Conservation (phyloP, 352 stramenopile genomes). For the Globisporangium radiosum region DNA sequence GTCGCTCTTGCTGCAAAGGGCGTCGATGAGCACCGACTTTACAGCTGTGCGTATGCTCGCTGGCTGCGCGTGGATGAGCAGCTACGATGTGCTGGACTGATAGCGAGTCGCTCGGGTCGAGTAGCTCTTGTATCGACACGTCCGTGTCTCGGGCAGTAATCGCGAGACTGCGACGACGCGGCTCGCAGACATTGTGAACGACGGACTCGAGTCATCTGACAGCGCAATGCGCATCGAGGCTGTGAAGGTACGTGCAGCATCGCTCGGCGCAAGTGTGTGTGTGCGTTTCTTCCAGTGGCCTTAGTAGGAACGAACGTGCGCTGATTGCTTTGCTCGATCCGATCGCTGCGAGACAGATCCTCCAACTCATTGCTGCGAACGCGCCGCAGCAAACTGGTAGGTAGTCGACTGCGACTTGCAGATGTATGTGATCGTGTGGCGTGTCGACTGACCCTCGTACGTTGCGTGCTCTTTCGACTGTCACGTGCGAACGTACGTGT, state of each 20-base stretch:
- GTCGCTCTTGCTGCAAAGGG: not conserved
- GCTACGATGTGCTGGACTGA: too few relatives aligned
- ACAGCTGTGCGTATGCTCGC: not conserved
- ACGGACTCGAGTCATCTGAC: constrained; percentile 1
- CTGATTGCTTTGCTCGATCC: not conserved
- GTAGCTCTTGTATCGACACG: not conserved
- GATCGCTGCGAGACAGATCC: not conserved
- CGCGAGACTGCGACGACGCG: not conserved
- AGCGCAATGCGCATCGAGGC: constrained; percentile 3
- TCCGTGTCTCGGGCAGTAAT: not conserved
- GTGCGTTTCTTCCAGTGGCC: not conserved
- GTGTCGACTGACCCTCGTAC: not conserved
- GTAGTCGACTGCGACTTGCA: too few relatives aligned
- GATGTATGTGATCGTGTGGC: not conserved
- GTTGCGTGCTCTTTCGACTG: too few relatives aligned
- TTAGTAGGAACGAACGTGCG: too few relatives aligned
- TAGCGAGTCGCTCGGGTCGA: not conserved
- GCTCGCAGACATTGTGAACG: constrained; percentile 10
- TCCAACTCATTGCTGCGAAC: not conserved
- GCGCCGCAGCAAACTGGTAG: not conserved
- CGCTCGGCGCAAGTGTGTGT: not conserved
- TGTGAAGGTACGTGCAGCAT: constrained; percentile 1
- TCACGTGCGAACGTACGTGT: not conserved
- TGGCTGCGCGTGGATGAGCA: too few relatives aligned
- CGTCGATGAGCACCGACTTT: not conserved